These are phyloP conservation scores for Xylaria nigripes DNA, from an alignment of 495 filamentous ascomycete species.

Conservation along the genomic window DNA sequence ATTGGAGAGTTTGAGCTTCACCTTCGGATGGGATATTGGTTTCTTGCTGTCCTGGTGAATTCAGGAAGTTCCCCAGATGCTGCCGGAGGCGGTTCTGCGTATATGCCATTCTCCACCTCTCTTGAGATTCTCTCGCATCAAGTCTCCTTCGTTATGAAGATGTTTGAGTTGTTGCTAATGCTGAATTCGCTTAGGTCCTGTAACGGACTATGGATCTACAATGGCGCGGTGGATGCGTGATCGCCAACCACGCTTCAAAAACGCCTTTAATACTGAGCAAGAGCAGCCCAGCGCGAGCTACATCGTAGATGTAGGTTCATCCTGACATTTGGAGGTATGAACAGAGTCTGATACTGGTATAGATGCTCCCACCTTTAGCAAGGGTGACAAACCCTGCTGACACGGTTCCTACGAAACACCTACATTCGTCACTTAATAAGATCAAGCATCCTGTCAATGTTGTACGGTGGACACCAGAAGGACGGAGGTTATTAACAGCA, in stretches of 20 bases:
- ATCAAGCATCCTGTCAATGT: slow-evolving; percentile 95
- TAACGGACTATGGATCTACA: slow-evolving; percentile 92
- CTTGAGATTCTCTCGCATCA: not conserved
- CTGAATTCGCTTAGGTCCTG: slow-evolving; percentile 49
- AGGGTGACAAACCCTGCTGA: slow-evolving; percentile 64
- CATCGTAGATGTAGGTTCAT: slow-evolving; percentile 67
- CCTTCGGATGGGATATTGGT: not conserved
- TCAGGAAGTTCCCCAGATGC: not conserved
- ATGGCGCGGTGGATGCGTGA: slow-evolving; percentile 89
- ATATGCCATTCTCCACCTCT: not conserved
- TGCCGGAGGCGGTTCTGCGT: not conserved
- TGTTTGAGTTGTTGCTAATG: slow-evolving; percentile 16
- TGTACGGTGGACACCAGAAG: slow-evolving; percentile 97
- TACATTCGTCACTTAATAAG: slow-evolving; percentile 95
- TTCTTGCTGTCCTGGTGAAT: not conserved
- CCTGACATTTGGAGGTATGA: not conserved
- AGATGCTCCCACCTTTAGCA: slow-evolving; percentile 85
- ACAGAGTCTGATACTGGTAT: slow-evolving; percentile 4
- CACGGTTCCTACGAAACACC: slow-evolving; percentile 76
- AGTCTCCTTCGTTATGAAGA: not conserved
- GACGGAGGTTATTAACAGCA: slow-evolving; percentile 79
- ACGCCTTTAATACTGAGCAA: slow-evolving; percentile 55
- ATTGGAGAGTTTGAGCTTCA: not conserved
- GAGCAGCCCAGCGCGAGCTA: slow-evolving; percentile 84
- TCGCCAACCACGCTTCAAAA: slow-evolving; percentile 66